A percentile compares a stretch with the other conserved stretches of the same genome.
These are phyloP conservation scores for Neoarthrinium moseri DNA, from an alignment of 2,329 filamentous ascomycete species.

Conservation along the genomic window DNA sequence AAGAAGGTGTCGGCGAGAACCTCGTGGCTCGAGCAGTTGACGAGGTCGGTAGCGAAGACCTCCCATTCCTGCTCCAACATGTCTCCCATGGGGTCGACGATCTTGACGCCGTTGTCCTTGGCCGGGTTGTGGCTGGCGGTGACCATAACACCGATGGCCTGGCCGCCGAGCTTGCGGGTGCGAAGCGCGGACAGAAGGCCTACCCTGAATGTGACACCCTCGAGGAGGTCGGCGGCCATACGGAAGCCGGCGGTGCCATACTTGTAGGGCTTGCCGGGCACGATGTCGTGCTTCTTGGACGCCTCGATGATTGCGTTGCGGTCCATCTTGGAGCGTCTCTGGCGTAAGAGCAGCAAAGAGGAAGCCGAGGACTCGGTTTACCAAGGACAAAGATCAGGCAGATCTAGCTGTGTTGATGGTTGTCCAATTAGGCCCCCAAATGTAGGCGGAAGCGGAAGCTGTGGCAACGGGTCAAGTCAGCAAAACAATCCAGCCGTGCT, in stretches of 20 bases:
- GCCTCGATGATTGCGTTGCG: conserved; percentile 54
- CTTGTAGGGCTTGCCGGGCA: conserved; percentile 52
- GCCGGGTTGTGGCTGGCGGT: conserved; percentile 92
- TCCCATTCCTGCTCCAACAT: conserved; percentile 99
- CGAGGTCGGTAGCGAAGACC: conserved; percentile 79
- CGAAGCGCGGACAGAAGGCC: conserved; percentile 85
- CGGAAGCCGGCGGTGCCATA: conserved; percentile 69
- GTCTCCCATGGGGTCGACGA: conserved; percentile 96
- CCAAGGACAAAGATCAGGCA: no score
- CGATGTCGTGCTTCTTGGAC: conserved; percentile 62
- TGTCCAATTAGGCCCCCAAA: no score
- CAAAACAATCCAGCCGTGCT: no score
- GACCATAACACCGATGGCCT: conserved; percentile 95
- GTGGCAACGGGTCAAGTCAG: no score
- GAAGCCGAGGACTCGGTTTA: not conserved
- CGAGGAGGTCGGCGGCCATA: conserved; percentile 75
- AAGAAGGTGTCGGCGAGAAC: conserved; percentile 75
- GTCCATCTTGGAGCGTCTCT: conserved; percentile 42
- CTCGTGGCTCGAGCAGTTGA: conserved; percentile 77
- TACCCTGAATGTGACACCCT: conserved; percentile 89
- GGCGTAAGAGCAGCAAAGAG: not conserved
- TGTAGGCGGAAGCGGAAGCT: not conserved
- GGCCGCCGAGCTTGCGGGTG: conserved; percentile 84
- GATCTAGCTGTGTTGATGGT: not conserved
- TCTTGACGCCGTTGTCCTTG: conserved; percentile 88